Base-by-base conservation (phyloP, 139 green algal genomes). In the Micractinium conductrix region DNA sequence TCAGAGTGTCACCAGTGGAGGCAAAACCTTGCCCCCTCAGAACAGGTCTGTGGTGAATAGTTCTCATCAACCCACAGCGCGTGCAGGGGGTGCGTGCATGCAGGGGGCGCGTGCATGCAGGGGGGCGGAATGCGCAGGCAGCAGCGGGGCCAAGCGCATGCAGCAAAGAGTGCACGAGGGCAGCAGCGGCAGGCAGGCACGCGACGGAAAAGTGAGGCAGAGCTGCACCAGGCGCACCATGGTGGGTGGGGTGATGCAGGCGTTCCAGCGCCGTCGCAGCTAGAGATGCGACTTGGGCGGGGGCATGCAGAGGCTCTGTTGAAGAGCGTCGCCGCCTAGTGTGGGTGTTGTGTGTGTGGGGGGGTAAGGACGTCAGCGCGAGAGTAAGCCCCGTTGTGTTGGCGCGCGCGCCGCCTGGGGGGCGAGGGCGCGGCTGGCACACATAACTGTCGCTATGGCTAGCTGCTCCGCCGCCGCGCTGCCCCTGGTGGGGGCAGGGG, bases 351-450 rank as follows among this genome's bases (percentile, higher is more conserved):
- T 45, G 70, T 40, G 44, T n/a, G 60, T 55, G 42, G 71, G 68
- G 69, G 72, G 68, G 79, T 75, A 81, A 71, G 89, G 88, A 87
- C 92, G 94, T 98, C 96, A 98, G 95, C 90, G 90, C 94, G 90
- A 97, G 95, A 99, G 95, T 99, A 98, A 98, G 96, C 96, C 95
- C 96, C 96, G 95, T 99, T 98, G 89, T 91, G 96, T 99, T 98
- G 74, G 87, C 94, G 91, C 86, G 89, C 93, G 92, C 88, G 6
- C 24, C 91, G 91, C 91, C 67, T 33, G 35, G 48, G 16, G 43
- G 30, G 38, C 22, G n/a, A 19, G 37, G 22, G 48, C 53, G 53
- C 69, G 71, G 93, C 93, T 96, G 96, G 92, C 94, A n/a, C 92
- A 99, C 95, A 99, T 99, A 93, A 98, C 96, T 99, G 96, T 99